Evolutionary conservation across 1,284 basidiomycete genomes (phyloP).

Genomic region (Apiotrichum gracile): DNA sequence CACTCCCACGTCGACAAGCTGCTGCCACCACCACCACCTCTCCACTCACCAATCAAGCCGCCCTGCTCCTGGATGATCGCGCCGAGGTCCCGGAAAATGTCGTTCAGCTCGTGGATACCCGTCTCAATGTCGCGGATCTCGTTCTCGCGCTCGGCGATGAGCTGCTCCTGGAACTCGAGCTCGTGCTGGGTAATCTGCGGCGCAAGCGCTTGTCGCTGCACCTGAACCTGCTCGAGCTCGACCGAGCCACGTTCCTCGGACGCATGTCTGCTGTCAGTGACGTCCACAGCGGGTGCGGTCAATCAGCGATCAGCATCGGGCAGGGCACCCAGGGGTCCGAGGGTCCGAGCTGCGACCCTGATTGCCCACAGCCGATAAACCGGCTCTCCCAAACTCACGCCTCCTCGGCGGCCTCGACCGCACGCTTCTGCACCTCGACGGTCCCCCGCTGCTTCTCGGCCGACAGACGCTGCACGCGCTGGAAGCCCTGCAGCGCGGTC

Average conservation of each 20-base stretch:
- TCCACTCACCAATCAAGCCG: slow-evolving; percentile 74
- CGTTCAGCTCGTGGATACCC: slow-evolving; percentile 92
- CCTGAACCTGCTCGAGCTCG: slow-evolving; percentile 39
- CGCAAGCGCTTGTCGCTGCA: slow-evolving; percentile 32
- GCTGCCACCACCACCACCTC: too few species aligned
- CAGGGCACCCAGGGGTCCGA: background rate
- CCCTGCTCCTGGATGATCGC: slow-evolving; percentile 94
- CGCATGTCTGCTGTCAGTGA: background rate
- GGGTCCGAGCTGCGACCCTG: background rate
- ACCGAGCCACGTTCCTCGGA: slow-evolving; percentile 34
- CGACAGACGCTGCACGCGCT: slow-evolving; percentile 81
- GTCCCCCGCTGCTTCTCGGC: slow-evolving; percentile 79
- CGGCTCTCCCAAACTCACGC: slow-evolving; percentile 12
- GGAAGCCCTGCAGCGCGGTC: slow-evolving; percentile 80
- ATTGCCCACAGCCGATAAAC: background rate
- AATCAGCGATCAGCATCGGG: too few species aligned
- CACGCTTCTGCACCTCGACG: slow-evolving; percentile 58
- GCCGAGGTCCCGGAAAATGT: slow-evolving; percentile 95
- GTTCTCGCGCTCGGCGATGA: slow-evolving; percentile 89
- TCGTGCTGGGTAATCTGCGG: slow-evolving; percentile 74
- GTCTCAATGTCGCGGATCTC: slow-evolving; percentile 96
- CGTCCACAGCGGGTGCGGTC: too few species aligned
- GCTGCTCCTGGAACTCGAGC: slow-evolving; percentile 89
- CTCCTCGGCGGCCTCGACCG: slow-evolving; percentile 37
- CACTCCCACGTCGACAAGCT: too few species aligned